Evolutionary conservation across 495 filamentous ascomycete species (phyloP), one percentile per base, ranked within the genome.

Genomic region (Thermothielavioides terrestris): DNA sequence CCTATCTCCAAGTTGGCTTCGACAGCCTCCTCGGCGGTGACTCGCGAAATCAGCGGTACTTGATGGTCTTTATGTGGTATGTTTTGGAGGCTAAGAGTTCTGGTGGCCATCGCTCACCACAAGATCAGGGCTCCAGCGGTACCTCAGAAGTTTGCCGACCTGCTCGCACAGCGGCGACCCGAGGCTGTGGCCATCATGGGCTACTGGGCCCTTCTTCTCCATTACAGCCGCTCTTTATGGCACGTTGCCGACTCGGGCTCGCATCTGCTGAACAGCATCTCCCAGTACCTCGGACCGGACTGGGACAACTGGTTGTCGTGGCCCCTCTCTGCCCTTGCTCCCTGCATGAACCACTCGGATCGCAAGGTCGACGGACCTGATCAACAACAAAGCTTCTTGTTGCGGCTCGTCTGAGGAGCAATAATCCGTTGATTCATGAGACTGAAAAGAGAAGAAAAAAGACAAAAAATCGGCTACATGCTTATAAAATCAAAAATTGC

Each of bases 191-290:
- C 59, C 15, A 32, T 65, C 31, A 54, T 67, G 49, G 63, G 56
- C 8, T 55, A 69, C 49, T 69, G 60, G 52, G 60, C 60, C 1
- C 35, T 67, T 17, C 39, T 67, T 37, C 55, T 67, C 17, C 59
- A 67, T 49, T 56, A 52, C 34, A 56, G 55, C n/a, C 46, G 57
- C 34, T 42, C 48, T 9, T n/a, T 61, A 27, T 66, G 63, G 63
- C 58, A 67, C 42, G 54, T 68, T 31, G 57, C 52, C 5, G 59
- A 56, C 34, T 54, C 66, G 0, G 66, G 66, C 21, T 41, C 40
- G n/a, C 58, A 68, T 31, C 43, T 74, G 2, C 44, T 73, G 44
- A 50, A 43, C 32, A 64, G 66, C 35, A 60, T 75, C 49, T 54
- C 52, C 25, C 44, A 55, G 9, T 60, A 66, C 53, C 59, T 73